Evolutionary conservation across 2,329 filamentous ascomycete genomes (phyloP).

Genomic region (Xylariaceae sp.): DNA sequence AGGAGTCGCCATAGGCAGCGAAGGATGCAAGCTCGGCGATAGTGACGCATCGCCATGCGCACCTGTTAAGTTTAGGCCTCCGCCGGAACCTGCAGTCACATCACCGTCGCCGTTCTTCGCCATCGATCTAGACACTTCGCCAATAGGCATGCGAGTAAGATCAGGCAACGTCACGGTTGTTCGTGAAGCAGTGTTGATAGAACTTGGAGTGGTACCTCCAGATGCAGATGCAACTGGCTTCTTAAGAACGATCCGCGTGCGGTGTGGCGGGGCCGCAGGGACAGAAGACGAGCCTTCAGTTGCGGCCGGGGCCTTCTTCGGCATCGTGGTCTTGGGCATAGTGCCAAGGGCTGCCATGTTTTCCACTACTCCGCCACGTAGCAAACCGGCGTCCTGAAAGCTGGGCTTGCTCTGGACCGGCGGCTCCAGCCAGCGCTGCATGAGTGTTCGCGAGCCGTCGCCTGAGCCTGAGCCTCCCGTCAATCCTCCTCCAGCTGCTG

Average conservation of each 20-base stretch:
- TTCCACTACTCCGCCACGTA: conserved; percentile 70
- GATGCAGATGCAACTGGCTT: conserved; percentile 21
- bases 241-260: conserved; percentile 31
- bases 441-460: conserved; percentile 43
- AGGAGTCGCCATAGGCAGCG: conserved; percentile 19
- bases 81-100: neutral
- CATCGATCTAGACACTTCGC: conserved; percentile 3
- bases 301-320: conserved; percentile 43
- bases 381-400: conserved; percentile 71
- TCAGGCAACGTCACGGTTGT: conserved; percentile 26
- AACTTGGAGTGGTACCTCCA: neutral
- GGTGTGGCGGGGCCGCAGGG: too few relatives aligned
- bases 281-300: conserved; percentile 26
- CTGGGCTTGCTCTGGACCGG: conserved; percentile 59
- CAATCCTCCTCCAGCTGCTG: neutral
- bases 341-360: conserved; percentile 79
- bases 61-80: neutral
- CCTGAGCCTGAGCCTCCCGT: neutral
- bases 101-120: neutral
- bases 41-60: conserved; percentile 11
- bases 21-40: conserved; percentile 23
- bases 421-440: conserved; percentile 56
- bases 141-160: conserved; percentile 21
- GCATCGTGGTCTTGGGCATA: conserved; percentile 58
- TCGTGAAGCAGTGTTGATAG: conserved; percentile 25